Percentiles rank a stretch among this genome's conserved stretches.
phyloP scores from a whole-genome alignment of 2,329 filamentous ascomycete genomes.

The Cytospora piceae region DNA sequence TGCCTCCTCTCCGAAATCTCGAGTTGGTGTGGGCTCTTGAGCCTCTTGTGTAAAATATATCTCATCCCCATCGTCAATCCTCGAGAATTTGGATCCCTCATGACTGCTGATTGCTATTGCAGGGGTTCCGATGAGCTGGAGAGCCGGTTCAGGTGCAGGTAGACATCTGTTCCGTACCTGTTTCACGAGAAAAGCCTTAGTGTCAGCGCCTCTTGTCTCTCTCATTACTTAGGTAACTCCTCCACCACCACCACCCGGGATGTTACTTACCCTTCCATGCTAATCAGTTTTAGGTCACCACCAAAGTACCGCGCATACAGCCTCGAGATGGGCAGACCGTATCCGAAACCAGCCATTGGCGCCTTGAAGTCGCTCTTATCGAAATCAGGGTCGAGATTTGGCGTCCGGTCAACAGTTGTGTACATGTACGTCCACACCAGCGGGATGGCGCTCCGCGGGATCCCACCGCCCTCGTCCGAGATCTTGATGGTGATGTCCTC shows the following conservation, averaged over 20 bases:
- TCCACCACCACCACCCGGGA: neutral
- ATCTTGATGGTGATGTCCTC: conserved; percentile 99
- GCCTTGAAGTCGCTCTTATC: conserved; percentile 99
- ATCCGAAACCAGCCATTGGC: conserved; percentile 99
- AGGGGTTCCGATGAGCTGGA: conserved; percentile 95
- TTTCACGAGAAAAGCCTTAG: conserved; percentile 44
- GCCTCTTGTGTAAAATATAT: conserved; percentile 62
- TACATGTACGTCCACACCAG: conserved; percentile 99
- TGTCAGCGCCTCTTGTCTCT: neutral
- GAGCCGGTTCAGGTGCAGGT: conserved; percentile 94
- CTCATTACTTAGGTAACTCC: neutral
- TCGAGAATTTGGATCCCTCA: conserved; percentile 72
- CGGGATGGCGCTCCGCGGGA: conserved; percentile 88
- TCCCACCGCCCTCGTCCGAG: conserved; percentile 93
- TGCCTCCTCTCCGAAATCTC: conserved; percentile 88
- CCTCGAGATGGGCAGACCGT: conserved; percentile 90
- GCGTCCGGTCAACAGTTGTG: conserved; percentile 95
- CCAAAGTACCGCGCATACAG: conserved; percentile 97
- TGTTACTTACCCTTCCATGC: conserved; percentile 89
- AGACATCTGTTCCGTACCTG: conserved; percentile 94
- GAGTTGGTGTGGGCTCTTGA: conserved; percentile 54
- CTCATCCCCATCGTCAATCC: conserved; percentile 65
- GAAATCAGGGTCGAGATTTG: conserved; percentile 93
- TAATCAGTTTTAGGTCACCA: conserved; percentile 94
- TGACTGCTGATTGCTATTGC: conserved; percentile 92